Evolutionary conservation across 306 rosid species (phyloP).

Genomic region (Psophocarpus tetragonolobus): DNA sequence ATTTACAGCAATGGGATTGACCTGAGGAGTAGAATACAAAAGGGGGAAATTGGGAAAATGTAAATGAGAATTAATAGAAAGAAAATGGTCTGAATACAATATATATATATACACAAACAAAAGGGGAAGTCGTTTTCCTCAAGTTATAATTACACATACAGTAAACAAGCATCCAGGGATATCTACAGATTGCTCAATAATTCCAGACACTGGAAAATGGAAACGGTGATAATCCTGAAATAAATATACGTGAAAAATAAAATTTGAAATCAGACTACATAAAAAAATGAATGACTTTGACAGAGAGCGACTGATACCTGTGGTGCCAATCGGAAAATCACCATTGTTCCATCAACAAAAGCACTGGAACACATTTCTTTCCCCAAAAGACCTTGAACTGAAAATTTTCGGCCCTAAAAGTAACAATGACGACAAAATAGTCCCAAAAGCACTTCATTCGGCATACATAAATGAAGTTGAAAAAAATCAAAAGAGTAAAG

Average conservation of each 20-base stretch:
- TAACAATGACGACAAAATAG: conserved; percentile 24
- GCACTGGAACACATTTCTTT: conserved; percentile 60
- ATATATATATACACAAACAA: neutral
- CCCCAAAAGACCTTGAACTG: conserved; percentile 87
- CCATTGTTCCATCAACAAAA: conserved; percentile 81
- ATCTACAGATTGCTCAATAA: conserved; percentile 61
- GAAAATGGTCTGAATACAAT: conserved; percentile 20
- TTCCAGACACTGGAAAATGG: conserved; percentile 88
- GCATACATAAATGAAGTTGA: conserved; percentile 3
- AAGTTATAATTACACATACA: conserved; percentile 49
- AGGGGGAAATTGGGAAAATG: neutral
- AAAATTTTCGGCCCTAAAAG: conserved; percentile 86
- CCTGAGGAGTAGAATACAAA: conserved; percentile 45
- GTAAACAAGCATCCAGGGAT: conserved; percentile 93
- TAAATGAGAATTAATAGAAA: conserved; percentile 13
- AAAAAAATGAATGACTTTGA: conserved; percentile 14
- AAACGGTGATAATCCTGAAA: conserved; percentile 98
- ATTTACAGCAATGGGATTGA: conserved; percentile 96
- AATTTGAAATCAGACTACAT: conserved; percentile 16
- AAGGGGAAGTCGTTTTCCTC: neutral
- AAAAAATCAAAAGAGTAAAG: conserved; percentile 23
- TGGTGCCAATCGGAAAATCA: conserved; percentile 96
- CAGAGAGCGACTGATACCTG: conserved; percentile 60
- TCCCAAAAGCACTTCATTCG: conserved; percentile 18
- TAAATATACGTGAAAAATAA: conserved; percentile 4